Evolutionary conservation across 1,139 yeast genomes (phyloP), one percentile per base, ranked within the genome.

Genomic region (Pichia inconspicua): DNA sequence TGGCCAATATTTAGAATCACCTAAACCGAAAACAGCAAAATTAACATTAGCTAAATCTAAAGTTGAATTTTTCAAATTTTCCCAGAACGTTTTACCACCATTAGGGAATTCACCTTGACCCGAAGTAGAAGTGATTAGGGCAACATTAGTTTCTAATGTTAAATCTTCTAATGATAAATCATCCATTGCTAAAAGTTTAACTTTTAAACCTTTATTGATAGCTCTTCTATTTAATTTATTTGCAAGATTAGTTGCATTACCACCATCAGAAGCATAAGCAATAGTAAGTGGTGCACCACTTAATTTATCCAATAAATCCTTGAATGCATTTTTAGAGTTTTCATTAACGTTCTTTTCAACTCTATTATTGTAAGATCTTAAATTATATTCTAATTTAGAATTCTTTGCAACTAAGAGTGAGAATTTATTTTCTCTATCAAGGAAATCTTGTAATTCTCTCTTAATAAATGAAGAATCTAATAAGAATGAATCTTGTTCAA

Each of bases 21-120:
- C 97, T 59, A 90, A 73, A 60, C 96, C 96, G 60, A 90, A 90
- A 19, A 84, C 89, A 15, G 95, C 76, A 56, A 77, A 80, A 57
- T 78, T 83, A 53, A 86, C 73, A 44, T 77, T 66, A 10, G 88
- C 79, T 53, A 89, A 75, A 61, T 88, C 96, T 53, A 83, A 67
- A 56, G 85, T 94, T 48, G 79, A 77, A 30, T 85, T 67, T 68
- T 87, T 89, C 56, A 90, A 67, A 39, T 77, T 77, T 58, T 89
- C 97, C 97, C 97, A 90, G 63, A 89, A 82, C 48, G 73, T 77
- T 60, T 90, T 87, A 67, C 97, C 97, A 65, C 89, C 92, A 58
- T 88, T 92, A 42, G 97, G 97, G 71, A 90, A 83, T 68, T 90
- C 97, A 74, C 97, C 97, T 73, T 90, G 97, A 55, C 97, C 97